Evolutionary conservation across 1,284 basidiomycete genomes (phyloP).

Genomic region (Rhodotorula sp.): DNA sequence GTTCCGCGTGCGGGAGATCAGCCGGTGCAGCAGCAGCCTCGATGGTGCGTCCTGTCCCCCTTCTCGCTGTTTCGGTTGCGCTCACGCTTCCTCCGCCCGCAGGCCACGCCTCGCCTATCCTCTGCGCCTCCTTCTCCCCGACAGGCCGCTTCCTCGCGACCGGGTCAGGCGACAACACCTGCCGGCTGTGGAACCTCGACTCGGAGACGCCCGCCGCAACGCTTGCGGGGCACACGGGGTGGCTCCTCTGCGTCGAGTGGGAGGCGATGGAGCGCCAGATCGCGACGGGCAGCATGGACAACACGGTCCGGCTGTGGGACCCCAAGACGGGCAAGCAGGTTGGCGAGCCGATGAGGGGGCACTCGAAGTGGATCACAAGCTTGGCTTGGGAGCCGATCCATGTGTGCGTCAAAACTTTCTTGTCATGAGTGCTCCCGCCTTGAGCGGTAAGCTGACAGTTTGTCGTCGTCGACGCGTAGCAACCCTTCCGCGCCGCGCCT

Average conservation of each 20-base stretch:
- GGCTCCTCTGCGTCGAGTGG: constrained; percentile 98
- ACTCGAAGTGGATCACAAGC: constrained; percentile 96
- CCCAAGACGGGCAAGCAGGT: constrained; percentile 80
- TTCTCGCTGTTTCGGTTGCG: not conserved
- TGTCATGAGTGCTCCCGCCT: not conserved
- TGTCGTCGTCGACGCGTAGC: constrained; percentile 17
- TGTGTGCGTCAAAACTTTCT: constrained; percentile 58
- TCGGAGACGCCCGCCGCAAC: constrained; percentile 90
- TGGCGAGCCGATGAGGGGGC: constrained; percentile 83
- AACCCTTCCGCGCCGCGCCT: constrained; percentile 76
- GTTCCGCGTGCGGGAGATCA: constrained; percentile 90
- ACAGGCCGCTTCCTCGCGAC: constrained; percentile 89
- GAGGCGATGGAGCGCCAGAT: constrained; percentile 85
- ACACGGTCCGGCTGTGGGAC: constrained; percentile 77
- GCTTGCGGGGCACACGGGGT: constrained; percentile 84
- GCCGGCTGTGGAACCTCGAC: constrained; percentile 89
- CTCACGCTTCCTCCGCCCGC: not conserved
- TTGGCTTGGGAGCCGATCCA: constrained; percentile 96
- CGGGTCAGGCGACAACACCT: constrained; percentile 91
- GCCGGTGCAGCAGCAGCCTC: constrained; percentile 87
- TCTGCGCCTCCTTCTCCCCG: constrained; percentile 93
- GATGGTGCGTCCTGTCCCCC: constrained; percentile 60
- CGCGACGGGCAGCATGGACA: constrained; percentile 92
- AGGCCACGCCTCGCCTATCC: constrained; percentile 90
- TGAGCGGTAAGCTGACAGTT: not conserved